phyloP scores from a whole-genome alignment of 2,329 filamentous ascomycete genomes.

The Aspergillus melleus region DNA sequence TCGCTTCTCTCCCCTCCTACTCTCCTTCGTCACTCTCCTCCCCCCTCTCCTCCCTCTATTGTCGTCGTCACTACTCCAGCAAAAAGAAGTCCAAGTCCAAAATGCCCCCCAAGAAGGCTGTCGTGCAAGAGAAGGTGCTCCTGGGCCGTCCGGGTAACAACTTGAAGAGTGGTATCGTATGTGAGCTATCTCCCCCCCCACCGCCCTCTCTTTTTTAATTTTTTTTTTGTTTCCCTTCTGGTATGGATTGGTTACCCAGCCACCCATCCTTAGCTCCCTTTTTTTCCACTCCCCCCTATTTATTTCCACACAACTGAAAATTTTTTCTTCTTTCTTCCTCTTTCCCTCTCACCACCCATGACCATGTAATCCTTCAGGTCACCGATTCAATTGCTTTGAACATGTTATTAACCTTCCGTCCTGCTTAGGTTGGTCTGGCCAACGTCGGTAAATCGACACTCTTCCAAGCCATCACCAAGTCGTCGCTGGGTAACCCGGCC shows the following conservation, averaged over 20 bases:
- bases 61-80: conserved; percentile 54
- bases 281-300: conserved; percentile 17
- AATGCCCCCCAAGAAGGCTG: conserved; percentile 95
- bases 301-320: not conserved
- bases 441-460: conserved; percentile 99
- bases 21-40: conserved; percentile 48
- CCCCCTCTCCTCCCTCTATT: conserved; percentile 47
- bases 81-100: conserved; percentile 59
- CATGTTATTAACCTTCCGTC: conserved; percentile 12
- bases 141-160: conserved; percentile 96
- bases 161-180: conserved; percentile 96
- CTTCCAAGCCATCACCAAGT: conserved; percentile 99
- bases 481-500: conserved; percentile 93
- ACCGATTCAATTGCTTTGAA: not conserved
- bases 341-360: conserved; percentile 7
- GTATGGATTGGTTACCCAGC: not conserved
- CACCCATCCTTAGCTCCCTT: conserved; percentile 20
- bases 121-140: conserved; percentile 92
- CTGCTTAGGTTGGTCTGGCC: conserved; percentile 82
- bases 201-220: conserved; percentile 23
- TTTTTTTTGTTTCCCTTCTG: conserved; percentile 6
- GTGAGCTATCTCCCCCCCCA: conserved; percentile 57
- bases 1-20: conserved; percentile 39
- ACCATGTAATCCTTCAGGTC: conserved; percentile 3
- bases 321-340: conserved; percentile 2